Conservation (phyloP, 2,329 filamentous ascomycete species). For the Penicillium brevicompactum region DNA sequence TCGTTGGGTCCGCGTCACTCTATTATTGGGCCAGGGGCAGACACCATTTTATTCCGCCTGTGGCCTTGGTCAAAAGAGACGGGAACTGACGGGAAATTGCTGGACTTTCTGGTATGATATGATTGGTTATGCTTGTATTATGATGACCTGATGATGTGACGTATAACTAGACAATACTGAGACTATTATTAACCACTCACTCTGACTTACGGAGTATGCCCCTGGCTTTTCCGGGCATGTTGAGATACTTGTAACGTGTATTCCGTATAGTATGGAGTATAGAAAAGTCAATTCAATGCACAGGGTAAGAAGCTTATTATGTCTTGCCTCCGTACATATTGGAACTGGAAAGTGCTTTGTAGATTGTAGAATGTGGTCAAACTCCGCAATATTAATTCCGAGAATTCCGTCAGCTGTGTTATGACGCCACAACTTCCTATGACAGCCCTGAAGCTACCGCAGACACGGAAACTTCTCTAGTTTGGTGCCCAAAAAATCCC, state of each 20-base stretch:
- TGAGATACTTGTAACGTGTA: too few species aligned
- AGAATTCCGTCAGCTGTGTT: neutral
- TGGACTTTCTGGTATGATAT: neutral
- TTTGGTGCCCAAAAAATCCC: neutral
- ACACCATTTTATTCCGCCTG: slow-evolving; percentile 45
- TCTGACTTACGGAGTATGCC: neutral
- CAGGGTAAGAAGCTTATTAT: neutral
- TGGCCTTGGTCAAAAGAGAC: slow-evolving; percentile 38
- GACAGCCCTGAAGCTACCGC: neutral
- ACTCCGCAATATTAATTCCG: neutral
- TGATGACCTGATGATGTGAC: slow-evolving; percentile 14
- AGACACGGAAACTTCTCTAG: neutral
- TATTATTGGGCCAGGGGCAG: slow-evolving; percentile 48
- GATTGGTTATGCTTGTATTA: neutral
- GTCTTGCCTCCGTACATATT: neutral
- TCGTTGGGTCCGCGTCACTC: slow-evolving; percentile 45
- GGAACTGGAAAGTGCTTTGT: neutral
- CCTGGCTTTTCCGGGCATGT: too few species aligned
- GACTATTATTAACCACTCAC: neutral
- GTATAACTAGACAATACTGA: neutral
- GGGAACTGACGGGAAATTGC: neutral
- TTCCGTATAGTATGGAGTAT: too few species aligned
- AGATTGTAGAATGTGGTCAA: neutral
- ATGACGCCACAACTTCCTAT: neutral
- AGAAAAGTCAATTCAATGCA: too few species aligned